Percentiles rank a stretch among this genome's conserved stretches.
phyloP scores from a whole-genome alignment of 2,329 filamentous ascomycete species.

The Fusarium multiceps region DNA sequence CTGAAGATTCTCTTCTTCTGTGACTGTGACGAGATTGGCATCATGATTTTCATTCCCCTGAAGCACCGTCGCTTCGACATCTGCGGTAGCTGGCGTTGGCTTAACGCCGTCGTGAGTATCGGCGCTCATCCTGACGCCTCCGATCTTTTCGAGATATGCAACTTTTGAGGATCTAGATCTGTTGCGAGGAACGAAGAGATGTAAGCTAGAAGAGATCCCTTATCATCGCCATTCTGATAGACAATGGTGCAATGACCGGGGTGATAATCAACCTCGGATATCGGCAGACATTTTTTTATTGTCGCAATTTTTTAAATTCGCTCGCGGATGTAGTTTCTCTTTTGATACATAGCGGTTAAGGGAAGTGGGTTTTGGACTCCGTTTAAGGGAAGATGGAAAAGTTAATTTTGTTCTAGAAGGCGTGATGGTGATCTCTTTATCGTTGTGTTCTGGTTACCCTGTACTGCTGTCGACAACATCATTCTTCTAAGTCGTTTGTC shows the following conservation, averaged over 20 bases:
- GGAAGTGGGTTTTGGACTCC: constrained; percentile 21
- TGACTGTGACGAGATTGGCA: constrained; percentile 41
- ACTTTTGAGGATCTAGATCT: background rate
- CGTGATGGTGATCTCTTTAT: background rate
- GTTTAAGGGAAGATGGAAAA: constrained; percentile 32
- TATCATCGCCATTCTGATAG: constrained; percentile 31
- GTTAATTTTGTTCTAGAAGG: constrained; percentile 19
- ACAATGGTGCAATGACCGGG: constrained; percentile 35
- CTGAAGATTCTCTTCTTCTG: constrained; percentile 40
- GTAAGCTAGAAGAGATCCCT: background rate
- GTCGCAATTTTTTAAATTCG: constrained; percentile 5
- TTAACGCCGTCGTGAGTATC: constrained; percentile 24
- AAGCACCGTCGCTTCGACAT: constrained; percentile 5
- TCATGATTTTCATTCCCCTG: background rate
- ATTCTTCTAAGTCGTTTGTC: background rate
- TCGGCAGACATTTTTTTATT: constrained; percentile 9
- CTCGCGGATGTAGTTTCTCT: constrained; percentile 29
- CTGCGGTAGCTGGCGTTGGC: constrained; percentile 5
- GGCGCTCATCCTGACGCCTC: constrained; percentile 25
- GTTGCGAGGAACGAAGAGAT: background rate
- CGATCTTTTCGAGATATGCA: background rate
- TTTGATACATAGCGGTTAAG: constrained; percentile 30
- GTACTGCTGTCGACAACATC: background rate
- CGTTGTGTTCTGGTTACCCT: constrained; percentile 2
- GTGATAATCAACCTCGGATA: constrained; percentile 12